phyloP scores from a whole-genome alignment of 352 stramenopile genomes.

The Pythium insidiosum region DNA sequence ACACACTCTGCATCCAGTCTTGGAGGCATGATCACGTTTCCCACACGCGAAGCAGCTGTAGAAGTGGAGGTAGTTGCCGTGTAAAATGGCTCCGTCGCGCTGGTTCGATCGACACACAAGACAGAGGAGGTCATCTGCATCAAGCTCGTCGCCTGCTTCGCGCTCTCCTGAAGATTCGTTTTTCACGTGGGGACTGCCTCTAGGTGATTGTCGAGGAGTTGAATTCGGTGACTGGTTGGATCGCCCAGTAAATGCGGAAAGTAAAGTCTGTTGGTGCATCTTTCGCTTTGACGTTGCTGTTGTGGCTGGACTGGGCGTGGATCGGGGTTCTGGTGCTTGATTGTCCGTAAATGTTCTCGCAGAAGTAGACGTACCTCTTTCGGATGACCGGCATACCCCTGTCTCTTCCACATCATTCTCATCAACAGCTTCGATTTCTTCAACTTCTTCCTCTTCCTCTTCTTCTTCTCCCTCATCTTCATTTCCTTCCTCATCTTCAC shows the following conservation, averaged over 20 bases:
- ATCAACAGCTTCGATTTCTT: constrained; percentile 3
- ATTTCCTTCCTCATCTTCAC: constrained; percentile 19
- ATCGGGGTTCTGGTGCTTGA: too few species aligned
- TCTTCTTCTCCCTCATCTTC: constrained; percentile 15
- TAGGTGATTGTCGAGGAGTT: too few species aligned
- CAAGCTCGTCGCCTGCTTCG: constrained; percentile 26
- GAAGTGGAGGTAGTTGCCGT: constrained; percentile 76
- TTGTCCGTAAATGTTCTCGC: too few species aligned
- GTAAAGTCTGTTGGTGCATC: too few species aligned
- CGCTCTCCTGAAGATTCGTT: too few species aligned
- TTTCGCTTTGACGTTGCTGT: constrained; percentile 13
- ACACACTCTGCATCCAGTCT: constrained; percentile 61
- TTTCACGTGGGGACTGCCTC: too few species aligned
- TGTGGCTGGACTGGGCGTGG: too few species aligned
- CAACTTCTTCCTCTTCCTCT: constrained; percentile 13
- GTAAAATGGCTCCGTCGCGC: constrained; percentile 54
- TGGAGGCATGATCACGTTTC: constrained; percentile 48
- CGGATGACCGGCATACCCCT: too few species aligned
- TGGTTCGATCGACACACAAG: constrained; percentile 55
- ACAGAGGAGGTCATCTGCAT: constrained; percentile 53
- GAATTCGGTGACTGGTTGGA: constrained; percentile 10
- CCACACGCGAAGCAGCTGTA: constrained; percentile 77
- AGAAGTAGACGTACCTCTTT: too few species aligned
- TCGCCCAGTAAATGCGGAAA: too few species aligned
- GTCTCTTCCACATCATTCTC: too few species aligned